phyloP scores from a whole-genome alignment of 2,329 filamentous ascomycete species.

The Trichophyton schoenleinii region DNA sequence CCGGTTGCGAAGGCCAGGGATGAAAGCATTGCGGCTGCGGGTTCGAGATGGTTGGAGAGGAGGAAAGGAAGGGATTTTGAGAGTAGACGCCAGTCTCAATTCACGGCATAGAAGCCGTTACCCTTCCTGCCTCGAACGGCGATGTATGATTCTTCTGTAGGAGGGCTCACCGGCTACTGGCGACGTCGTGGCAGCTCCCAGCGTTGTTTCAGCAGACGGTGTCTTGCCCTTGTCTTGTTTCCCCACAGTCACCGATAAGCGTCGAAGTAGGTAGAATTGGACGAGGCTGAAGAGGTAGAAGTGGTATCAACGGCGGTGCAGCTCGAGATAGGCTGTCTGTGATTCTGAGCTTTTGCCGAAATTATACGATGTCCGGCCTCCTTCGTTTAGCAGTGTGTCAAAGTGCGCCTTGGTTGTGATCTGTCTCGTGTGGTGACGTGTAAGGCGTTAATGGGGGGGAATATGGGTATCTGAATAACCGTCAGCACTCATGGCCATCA shows the following conservation, averaged over 20 bases:
- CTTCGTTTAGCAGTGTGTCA: not conserved
- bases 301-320: not conserved
- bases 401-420: not conserved
- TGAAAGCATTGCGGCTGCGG: not conserved
- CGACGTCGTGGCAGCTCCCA: not conserved
- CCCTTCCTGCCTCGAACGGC: not conserved
- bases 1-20: conserved; percentile 5
- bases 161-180: too few species aligned
- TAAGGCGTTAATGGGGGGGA: not conserved
- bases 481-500: not conserved
- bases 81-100: conserved; percentile 15
- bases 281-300: not conserved
- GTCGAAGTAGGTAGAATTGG: not conserved
- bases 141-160: not conserved
- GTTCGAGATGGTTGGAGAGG: conserved; percentile 5
- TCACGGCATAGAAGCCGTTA: conserved; percentile 1
- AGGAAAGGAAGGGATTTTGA: conserved; percentile 5
- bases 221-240: not conserved
- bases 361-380: not conserved
- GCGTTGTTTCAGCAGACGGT: not conserved
- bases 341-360: not conserved
- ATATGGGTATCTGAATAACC: not conserved
- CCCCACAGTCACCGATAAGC: not conserved
- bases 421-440: not conserved
- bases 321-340: not conserved